Percentiles rank a stretch among this genome's conserved stretches.
These are phyloP conservation scores for Fusarium sacchari DNA, from an alignment of 2,329 filamentous ascomycete genomes.

Conservation along the genomic window DNA sequence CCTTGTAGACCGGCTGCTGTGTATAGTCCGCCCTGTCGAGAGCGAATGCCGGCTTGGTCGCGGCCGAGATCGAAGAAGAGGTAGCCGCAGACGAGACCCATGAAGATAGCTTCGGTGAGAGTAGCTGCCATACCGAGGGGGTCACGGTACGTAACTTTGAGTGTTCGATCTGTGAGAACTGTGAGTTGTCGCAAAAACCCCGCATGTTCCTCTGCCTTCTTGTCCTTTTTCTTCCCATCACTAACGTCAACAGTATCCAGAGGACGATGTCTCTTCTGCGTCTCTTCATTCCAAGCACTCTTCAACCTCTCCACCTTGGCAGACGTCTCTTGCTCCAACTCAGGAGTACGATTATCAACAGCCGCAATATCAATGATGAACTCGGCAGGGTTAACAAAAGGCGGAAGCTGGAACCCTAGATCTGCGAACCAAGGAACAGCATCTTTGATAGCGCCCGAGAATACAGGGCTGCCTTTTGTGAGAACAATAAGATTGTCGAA, in stretches of 20 bases:
- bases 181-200: constrained; percentile 69
- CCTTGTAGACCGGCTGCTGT: constrained; percentile 77
- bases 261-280: constrained; percentile 40
- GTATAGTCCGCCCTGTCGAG: constrained; percentile 77
- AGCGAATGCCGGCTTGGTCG: constrained; percentile 77
- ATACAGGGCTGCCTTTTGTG: constrained; percentile 74
- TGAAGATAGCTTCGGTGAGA: constrained; percentile 73
- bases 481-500: constrained; percentile 79
- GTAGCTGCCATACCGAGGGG: constrained; percentile 79
- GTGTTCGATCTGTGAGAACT: constrained; percentile 74
- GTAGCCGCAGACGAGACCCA: constrained; percentile 78
- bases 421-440: constrained; percentile 72
- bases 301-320: constrained; percentile 70
- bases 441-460: constrained; percentile 67
- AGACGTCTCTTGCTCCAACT: constrained; percentile 69
- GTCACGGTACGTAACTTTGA: constrained; percentile 79
- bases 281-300: constrained; percentile 64
- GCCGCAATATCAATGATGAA: constrained; percentile 80
- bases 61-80: constrained; percentile 74
- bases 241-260: constrained; percentile 16
- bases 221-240: constrained; percentile 24
- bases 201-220: constrained; percentile 55
- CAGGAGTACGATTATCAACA: constrained; percentile 75
- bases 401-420: constrained; percentile 69
- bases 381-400: constrained; percentile 82